Conservation (phyloP, 2,329 filamentous ascomycete species). For the Allantophomopsis lycopodina region DNA sequence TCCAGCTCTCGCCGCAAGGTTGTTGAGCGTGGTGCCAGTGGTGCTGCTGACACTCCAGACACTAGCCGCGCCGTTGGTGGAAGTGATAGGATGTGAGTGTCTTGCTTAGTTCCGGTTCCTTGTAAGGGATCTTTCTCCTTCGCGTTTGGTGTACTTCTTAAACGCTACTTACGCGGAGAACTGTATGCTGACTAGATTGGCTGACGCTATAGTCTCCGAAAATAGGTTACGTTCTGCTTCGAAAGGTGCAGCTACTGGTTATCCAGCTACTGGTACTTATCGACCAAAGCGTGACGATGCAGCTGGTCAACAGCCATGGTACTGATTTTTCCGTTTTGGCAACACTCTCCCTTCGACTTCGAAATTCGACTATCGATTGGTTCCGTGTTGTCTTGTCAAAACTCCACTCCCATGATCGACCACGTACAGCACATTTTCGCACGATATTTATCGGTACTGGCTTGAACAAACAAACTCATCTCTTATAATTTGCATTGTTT, state of each 20-base stretch:
- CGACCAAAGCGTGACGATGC: conserved; percentile 36
- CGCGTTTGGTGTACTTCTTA: conserved; percentile 66
- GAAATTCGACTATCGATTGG: conserved; percentile 12
- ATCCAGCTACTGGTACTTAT: conserved; percentile 27
- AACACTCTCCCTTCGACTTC: conserved; percentile 6
- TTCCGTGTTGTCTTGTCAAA: not conserved
- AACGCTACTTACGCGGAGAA: conserved; percentile 63
- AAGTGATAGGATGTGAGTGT: conserved; percentile 95
- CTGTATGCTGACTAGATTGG: conserved; percentile 60
- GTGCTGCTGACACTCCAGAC: conserved; percentile 51
- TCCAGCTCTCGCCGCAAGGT: conserved; percentile 73
- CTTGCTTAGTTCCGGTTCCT: conserved; percentile 38
- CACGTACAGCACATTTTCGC: too few species aligned
- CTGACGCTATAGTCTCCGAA: conserved; percentile 74
- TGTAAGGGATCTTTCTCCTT: conserved; percentile 82
- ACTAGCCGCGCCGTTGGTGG: conserved; percentile 64
- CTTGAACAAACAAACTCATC: conserved; percentile 15
- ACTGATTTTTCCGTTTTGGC: conserved; percentile 17
- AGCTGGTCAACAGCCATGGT: conserved; percentile 20
- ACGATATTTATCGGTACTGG: conserved; percentile 8
- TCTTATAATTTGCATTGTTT: conserved; percentile 13
- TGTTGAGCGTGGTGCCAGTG: conserved; percentile 49
- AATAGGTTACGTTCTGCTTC: conserved; percentile 78
- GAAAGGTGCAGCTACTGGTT: conserved; percentile 44
- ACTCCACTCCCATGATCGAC: too few species aligned